These are phyloP conservation scores for Fusarium verrucosum DNA, from an alignment of 2,329 filamentous ascomycete genomes.

Conservation along the genomic window DNA sequence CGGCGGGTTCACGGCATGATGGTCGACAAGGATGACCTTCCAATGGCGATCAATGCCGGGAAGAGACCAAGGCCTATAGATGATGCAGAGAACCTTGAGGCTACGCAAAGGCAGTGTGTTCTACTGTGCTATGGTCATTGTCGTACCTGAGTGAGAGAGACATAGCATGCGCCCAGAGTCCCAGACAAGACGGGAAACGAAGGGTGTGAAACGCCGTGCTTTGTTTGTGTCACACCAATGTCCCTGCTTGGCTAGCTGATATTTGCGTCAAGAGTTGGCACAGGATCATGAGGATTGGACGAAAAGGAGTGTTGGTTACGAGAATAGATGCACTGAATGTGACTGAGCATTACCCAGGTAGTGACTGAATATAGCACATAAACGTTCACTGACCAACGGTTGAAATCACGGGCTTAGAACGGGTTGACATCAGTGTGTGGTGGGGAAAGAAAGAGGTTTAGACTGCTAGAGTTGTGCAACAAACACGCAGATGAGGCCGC, in stretches of 20 bases:
- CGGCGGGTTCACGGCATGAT: constrained; percentile 27
- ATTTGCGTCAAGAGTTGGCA: constrained; percentile 22
- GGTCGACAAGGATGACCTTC: constrained; percentile 11
- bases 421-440: neutral
- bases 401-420: neutral
- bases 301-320: constrained; percentile 20
- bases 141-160: constrained; percentile 30
- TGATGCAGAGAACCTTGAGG: constrained; percentile 38
- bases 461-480: constrained; percentile 20
- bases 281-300: constrained; percentile 6
- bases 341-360: neutral
- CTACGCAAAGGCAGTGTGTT: constrained; percentile 30
- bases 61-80: constrained; percentile 30
- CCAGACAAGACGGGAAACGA: constrained; percentile 41
- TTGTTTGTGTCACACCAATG: constrained; percentile 41
- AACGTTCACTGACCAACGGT: constrained; percentile 2
- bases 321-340: neutral
- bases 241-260: constrained; percentile 10
- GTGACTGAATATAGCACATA: neutral
- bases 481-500: constrained; percentile 22
- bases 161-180: constrained; percentile 27
- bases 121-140: constrained; percentile 9
- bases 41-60: constrained; percentile 10
- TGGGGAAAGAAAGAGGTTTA: neutral
- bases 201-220: constrained; percentile 36